Evolutionary conservation across 2,329 filamentous ascomycete genomes (phyloP).

Genomic region (Cytospora piceae): DNA sequence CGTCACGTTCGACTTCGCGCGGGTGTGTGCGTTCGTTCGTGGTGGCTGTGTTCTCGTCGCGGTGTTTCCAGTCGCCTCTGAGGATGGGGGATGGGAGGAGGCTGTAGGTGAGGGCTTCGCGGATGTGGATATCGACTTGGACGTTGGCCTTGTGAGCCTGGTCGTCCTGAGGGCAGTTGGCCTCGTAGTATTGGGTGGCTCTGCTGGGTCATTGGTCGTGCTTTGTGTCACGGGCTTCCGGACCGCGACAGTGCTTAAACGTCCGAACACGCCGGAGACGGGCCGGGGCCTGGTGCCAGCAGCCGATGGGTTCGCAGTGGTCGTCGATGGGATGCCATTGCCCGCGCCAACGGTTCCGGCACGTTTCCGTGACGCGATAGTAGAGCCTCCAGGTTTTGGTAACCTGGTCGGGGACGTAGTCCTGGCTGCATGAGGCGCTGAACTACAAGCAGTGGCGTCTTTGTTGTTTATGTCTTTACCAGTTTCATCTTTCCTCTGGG

Average conservation of each 20-base stretch:
- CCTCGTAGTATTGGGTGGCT: constrained; percentile 12
- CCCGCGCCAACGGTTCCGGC: constrained; percentile 10
- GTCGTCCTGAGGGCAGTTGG: constrained; percentile 31
- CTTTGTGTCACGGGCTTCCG: constrained; percentile 35
- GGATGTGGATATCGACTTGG: constrained; percentile 29
- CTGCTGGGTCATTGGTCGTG: constrained; percentile 10
- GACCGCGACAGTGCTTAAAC: constrained; percentile 26
- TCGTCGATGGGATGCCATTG: background rate
- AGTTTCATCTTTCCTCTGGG: constrained; percentile 20
- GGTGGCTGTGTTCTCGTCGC: constrained; percentile 16
- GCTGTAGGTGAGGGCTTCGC: constrained; percentile 27
- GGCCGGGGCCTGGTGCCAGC: constrained; percentile 29
- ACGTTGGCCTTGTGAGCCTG: constrained; percentile 28
- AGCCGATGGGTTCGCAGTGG: constrained; percentile 1
- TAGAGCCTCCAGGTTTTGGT: constrained; percentile 49
- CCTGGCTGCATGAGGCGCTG: constrained; percentile 29
- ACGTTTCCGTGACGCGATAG: constrained; percentile 34
- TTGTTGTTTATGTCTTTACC: constrained; percentile 9
- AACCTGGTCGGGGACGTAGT: constrained; percentile 54
- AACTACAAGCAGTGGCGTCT: constrained; percentile 3
- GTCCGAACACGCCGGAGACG: constrained; percentile 34
- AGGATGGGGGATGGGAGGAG: constrained; percentile 36
- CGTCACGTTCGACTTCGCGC: constrained; percentile 48
- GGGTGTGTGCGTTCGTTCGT: constrained; percentile 38
- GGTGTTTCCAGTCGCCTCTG: constrained; percentile 32